Conservation (phyloP, 2,329 filamentous ascomycete species). For the Ophiostoma ips region DNA sequence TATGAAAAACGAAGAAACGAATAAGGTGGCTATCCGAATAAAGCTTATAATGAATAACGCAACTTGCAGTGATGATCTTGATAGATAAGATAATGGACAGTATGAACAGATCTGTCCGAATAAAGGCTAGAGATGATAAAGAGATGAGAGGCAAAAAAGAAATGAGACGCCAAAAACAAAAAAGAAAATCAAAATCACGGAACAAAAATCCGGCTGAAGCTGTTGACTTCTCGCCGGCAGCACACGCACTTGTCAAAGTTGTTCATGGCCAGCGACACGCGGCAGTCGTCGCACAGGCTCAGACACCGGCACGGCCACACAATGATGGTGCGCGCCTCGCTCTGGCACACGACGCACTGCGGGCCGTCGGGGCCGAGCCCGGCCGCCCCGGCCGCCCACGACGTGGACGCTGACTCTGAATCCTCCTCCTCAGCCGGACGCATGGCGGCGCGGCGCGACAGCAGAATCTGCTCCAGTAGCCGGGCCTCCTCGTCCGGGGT, state of each 20-base stretch:
- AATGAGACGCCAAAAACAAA: background rate
- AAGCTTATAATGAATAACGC: too few relatives aligned
- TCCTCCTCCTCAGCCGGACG: constrained; percentile 5
- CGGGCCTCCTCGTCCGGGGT: constrained; percentile 45
- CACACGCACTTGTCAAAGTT: constrained; percentile 96
- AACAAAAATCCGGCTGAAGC: constrained; percentile 84
- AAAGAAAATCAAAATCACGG: constrained; percentile 33
- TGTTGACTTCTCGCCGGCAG: constrained; percentile 74
- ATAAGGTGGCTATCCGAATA: too few relatives aligned
- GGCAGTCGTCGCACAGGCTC: constrained; percentile 86
- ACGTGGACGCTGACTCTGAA: constrained; percentile 14
- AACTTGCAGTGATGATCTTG: too few relatives aligned
- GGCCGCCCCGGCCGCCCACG: constrained; percentile 58
- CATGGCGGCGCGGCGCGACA: constrained; percentile 30
- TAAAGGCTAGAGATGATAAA: background rate
- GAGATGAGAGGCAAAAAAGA: background rate
- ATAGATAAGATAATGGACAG: background rate
- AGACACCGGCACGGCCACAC: constrained; percentile 95
- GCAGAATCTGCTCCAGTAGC: constrained; percentile 45
- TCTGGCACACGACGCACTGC: constrained; percentile 88
- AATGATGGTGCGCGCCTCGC: constrained; percentile 71
- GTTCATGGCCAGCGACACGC: constrained; percentile 86
- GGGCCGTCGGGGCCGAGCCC: constrained; percentile 60
- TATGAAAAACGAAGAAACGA: too few relatives aligned
- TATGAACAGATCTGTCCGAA: too few relatives aligned